These are phyloP conservation scores for Lipomyces orientalis DNA, from an alignment of 805 yeast species.

Conservation along the genomic window DNA sequence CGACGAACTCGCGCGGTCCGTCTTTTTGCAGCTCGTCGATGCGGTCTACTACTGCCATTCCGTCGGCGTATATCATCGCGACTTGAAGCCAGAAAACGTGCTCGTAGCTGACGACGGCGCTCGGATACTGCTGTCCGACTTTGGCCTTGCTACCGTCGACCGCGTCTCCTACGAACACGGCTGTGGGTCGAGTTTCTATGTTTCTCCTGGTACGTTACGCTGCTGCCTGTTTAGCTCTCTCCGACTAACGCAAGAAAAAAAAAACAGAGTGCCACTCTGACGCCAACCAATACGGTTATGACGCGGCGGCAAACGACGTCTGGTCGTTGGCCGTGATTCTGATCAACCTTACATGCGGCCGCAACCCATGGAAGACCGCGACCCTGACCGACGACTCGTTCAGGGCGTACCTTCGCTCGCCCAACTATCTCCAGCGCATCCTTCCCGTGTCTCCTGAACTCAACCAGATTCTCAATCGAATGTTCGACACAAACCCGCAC, in stretches of 20 bases:
- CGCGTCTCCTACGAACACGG: slow-evolving; percentile 72
- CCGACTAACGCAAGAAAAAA: neutral
- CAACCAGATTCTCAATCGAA: slow-evolving; percentile 53
- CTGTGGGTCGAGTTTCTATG: slow-evolving; percentile 86
- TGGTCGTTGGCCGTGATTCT: slow-evolving; percentile 87
- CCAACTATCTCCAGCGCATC: slow-evolving; percentile 62
- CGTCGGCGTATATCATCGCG: slow-evolving; percentile 87
- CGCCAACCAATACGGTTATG: slow-evolving; percentile 19
- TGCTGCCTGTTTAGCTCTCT: neutral
- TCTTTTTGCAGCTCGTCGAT: slow-evolving; percentile 77
- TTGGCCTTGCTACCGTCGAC: slow-evolving; percentile 80
- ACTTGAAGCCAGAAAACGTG: slow-evolving; percentile 93
- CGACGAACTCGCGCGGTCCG: slow-evolving; percentile 58
- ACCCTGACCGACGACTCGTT: slow-evolving; percentile 66
- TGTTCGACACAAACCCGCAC: slow-evolving; percentile 40
- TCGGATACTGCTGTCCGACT: slow-evolving; percentile 74
- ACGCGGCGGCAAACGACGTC: slow-evolving; percentile 68
- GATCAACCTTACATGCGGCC: slow-evolving; percentile 77
- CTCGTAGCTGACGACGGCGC: slow-evolving; percentile 65
- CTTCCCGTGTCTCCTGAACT: slow-evolving; percentile 74
- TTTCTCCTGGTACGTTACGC: slow-evolving; percentile 76
- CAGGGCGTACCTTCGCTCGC: slow-evolving; percentile 62
- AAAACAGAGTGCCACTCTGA: slow-evolving; percentile 23
- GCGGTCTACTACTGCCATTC: slow-evolving; percentile 84
- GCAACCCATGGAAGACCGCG: slow-evolving; percentile 92